Base-by-base conservation (phyloP, 805 yeast species). In the Alloascoidea africana region DNA sequence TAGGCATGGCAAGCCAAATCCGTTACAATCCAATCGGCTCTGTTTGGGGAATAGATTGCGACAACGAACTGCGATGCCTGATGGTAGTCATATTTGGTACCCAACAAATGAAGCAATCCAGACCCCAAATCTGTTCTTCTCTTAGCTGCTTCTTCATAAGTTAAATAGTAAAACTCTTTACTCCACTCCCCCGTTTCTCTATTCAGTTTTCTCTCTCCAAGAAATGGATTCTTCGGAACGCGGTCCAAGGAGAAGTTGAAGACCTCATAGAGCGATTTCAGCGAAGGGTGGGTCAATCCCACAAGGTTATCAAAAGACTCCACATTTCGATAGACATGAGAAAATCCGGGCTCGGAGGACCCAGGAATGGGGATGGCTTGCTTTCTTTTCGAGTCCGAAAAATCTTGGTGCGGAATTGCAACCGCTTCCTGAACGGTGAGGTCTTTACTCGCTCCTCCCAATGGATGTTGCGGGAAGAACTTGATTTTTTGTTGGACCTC, bases 1-100 rank as follows among this genome's bases (percentile, higher is more conserved):
- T 70, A 76, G 4, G 73, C 64, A 34, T 65, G 66, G 47, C 81
- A 72, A 1, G 85, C 86, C 47, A 79, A 53, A 55, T 81, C 91
- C 17, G 80, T 55, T 14, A 79, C 51, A 19, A 67, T 62, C 91
- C 91, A 81, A 54, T 80, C 84, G 5, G 68, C 61, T 36, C 73
- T 60, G 51, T 78, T 78, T 14, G 65, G 60, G 16, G 79, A 66
- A 51, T 70, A 69, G 14, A 78, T 47, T 1, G 80, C 60, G 35
- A 76, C 66, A 32, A 75, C 58, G 46, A 74, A 76, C 30, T 59
- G 53, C 17, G 54, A 51, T 0, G 44, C 33, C n/a, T 48, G 42
- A 14, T 52, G 51, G 41, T 52, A n/a, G n/a, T n/a, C n/a, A n/a
- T n/a, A n/a, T n/a, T n/a, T n/a, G n/a, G n/a, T n/a, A n/a, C n/a